Conservation (phyloP, 2,329 filamentous ascomycete genomes). For the Incumbomyces delicatus region DNA sequence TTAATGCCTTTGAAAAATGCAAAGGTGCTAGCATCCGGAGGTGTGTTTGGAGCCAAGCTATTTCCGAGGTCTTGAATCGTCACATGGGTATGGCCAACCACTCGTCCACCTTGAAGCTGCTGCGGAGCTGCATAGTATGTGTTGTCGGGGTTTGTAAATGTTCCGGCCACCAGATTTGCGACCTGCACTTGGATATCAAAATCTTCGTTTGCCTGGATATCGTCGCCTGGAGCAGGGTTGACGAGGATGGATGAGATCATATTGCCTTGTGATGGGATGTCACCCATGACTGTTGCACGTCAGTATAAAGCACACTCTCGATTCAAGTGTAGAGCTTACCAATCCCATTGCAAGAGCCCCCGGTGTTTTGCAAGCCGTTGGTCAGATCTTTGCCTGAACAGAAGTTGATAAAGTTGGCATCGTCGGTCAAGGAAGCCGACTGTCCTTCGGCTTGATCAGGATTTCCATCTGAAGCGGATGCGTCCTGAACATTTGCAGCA, state of each 20-base stretch:
- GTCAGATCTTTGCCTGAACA: conserved; percentile 46
- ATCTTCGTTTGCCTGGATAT: conserved; percentile 29
- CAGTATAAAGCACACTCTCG: not conserved
- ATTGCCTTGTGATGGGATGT: conserved; percentile 40
- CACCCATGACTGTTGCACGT: conserved; percentile 39
- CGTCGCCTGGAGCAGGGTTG: conserved; percentile 35
- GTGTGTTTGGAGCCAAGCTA: conserved; percentile 26
- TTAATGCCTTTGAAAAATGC: conserved; percentile 52
- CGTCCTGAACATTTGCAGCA: conserved; percentile 12
- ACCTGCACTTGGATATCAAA: conserved; percentile 43
- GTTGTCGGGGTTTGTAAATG: conserved; percentile 44
- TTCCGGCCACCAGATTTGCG: conserved; percentile 41
- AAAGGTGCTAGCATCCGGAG: conserved; percentile 37
- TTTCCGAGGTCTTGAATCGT: conserved; percentile 41
- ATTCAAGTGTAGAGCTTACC: not conserved
- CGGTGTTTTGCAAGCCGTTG: conserved; percentile 43
- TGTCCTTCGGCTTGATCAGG: conserved; percentile 28
- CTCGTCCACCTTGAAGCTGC: conserved; percentile 32
- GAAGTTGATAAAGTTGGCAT: conserved; percentile 52
- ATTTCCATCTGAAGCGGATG: conserved; percentile 13
- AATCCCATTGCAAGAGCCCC: conserved; percentile 49
- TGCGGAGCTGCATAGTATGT: conserved; percentile 50
- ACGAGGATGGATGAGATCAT: conserved; percentile 49
- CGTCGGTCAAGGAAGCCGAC: conserved; percentile 36
- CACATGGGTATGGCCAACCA: conserved; percentile 34